These are phyloP conservation scores for Babjeviella inositovora DNA, from an alignment of 805 yeast genomes.

Conservation along the genomic window DNA sequence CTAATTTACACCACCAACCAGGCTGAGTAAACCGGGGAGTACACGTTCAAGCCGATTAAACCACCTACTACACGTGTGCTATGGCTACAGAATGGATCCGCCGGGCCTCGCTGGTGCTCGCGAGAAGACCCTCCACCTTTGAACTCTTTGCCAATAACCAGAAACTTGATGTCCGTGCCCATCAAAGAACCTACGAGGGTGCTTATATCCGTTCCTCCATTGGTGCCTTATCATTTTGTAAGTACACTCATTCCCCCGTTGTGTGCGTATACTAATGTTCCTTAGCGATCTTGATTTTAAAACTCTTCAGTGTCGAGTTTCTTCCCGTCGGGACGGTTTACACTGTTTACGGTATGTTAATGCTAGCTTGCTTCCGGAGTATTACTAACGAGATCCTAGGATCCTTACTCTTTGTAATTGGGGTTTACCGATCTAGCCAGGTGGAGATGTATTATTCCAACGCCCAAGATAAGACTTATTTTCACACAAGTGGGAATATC, in stretches of 20 bases:
- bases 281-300: slow-evolving; percentile 16
- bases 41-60: too few species aligned
- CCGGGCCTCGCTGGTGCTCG: too few species aligned
- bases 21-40: too few species aligned
- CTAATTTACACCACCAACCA: too few species aligned
- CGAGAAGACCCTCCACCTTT: too few species aligned
- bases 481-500: slow-evolving; percentile 19
- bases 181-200: slow-evolving; percentile 29
- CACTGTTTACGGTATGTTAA: slow-evolving; percentile 24
- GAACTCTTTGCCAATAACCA: slow-evolving; percentile 10
- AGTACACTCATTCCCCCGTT: background rate
- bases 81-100: too few species aligned
- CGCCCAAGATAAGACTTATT: slow-evolving; percentile 13
- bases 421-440: slow-evolving; percentile 4
- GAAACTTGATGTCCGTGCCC: slow-evolving; percentile 23
- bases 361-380: too few species aligned
- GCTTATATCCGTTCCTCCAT: slow-evolving; percentile 25
- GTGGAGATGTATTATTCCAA: slow-evolving; percentile 21
- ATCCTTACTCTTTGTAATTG: too few species aligned
- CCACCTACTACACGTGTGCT: too few species aligned
- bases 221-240: slow-evolving; percentile 18
- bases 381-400: too few species aligned
- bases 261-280: too few species aligned
- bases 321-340: slow-evolving; percentile 23
- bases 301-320: slow-evolving; percentile 21